Conservation (phyloP, 495 filamentous ascomycete species). For the Penicillium turbatum region DNA sequence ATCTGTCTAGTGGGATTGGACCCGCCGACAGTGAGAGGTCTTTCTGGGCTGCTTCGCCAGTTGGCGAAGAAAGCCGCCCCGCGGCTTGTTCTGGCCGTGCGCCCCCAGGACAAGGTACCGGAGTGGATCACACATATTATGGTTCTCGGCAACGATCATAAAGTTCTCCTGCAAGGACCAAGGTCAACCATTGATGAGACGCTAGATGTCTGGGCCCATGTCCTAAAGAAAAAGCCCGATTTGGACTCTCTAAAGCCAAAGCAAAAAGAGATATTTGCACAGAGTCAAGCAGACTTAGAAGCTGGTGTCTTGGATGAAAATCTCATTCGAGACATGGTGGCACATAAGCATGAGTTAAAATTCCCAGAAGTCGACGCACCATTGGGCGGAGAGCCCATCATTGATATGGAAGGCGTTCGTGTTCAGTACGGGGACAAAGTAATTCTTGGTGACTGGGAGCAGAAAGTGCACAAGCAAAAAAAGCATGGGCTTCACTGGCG, state of each 20-base stretch:
- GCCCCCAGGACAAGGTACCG: constrained; percentile 81
- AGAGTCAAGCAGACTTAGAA: constrained; percentile 15
- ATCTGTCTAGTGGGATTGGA: constrained; percentile 70
- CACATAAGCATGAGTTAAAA: background rate
- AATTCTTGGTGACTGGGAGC: constrained; percentile 75
- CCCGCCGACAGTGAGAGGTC: constrained; percentile 63
- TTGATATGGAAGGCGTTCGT: constrained; percentile 79
- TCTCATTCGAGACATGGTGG: constrained; percentile 28
- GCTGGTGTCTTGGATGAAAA: constrained; percentile 30
- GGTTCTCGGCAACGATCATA: constrained; percentile 57
- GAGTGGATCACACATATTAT: constrained; percentile 85
- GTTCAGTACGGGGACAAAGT: constrained; percentile 75
- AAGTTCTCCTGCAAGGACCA: constrained; percentile 44
- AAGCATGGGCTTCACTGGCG: constrained; percentile 72
- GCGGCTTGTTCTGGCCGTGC: constrained; percentile 68
- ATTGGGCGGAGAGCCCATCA: constrained; percentile 55
- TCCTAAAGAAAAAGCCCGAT: background rate
- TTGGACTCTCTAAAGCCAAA: background rate
- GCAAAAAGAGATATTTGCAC: constrained; percentile 2
- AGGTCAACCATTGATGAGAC: constrained; percentile 13
- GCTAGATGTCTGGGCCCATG: constrained; percentile 28
- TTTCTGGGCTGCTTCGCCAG: constrained; percentile 64
- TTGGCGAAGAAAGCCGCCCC: constrained; percentile 62
- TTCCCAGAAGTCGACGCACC: background rate
- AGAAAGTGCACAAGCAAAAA: constrained; percentile 43